Percentiles rank a stretch among this genome's conserved stretches.
Evolutionary conservation across 768 basidiomycete genomes (phyloP).

Genomic region (Boletus tomentosulus): DNA sequence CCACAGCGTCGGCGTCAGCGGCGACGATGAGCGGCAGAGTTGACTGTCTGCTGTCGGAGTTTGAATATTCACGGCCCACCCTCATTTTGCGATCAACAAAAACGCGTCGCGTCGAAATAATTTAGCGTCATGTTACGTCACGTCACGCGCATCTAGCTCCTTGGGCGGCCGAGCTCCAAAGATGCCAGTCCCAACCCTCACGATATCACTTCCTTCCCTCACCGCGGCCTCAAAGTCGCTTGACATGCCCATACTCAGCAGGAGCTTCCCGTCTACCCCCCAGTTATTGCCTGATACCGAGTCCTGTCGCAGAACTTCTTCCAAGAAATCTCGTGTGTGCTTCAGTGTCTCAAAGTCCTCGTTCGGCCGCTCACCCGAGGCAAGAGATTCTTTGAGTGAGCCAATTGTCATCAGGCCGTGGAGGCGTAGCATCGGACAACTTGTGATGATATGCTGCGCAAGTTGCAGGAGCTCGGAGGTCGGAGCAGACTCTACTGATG

Average conservation of each 20-base stretch:
- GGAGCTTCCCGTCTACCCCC: conserved; percentile 50
- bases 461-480: conserved; percentile 58
- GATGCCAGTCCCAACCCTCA: conserved; percentile 88
- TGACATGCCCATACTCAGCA: conserved; percentile 96
- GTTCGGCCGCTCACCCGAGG: conserved; percentile 41
- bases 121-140: conserved; percentile 29
- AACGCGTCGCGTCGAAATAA: conserved; percentile 32
- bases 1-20: conserved; percentile 30
- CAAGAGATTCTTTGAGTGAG: conserved; percentile 65
- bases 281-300: conserved; percentile 29
- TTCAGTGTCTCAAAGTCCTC: conserved; percentile 74
- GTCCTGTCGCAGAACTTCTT: conserved; percentile 38
- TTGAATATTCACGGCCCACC: conserved; percentile 26
- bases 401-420: conserved; percentile 98
- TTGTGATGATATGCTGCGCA: conserved; percentile 61
- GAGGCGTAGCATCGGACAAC: conserved; percentile 72
- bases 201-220: conserved; percentile 78
- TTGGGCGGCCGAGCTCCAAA: conserved; percentile 74
- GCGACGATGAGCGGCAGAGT: conserved; percentile 23
- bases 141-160: conserved; percentile 16
- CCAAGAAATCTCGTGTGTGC: conserved; percentile 57
- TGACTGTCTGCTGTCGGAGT: conserved; percentile 24
- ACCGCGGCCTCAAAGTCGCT: conserved; percentile 89
- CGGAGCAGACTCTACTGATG: conserved; percentile 26
- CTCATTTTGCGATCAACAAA: conserved; percentile 28